Evolutionary conservation across 177 flowering plant genomes (phyloP).

Genomic region (Tripterygium wilfordii): DNA sequence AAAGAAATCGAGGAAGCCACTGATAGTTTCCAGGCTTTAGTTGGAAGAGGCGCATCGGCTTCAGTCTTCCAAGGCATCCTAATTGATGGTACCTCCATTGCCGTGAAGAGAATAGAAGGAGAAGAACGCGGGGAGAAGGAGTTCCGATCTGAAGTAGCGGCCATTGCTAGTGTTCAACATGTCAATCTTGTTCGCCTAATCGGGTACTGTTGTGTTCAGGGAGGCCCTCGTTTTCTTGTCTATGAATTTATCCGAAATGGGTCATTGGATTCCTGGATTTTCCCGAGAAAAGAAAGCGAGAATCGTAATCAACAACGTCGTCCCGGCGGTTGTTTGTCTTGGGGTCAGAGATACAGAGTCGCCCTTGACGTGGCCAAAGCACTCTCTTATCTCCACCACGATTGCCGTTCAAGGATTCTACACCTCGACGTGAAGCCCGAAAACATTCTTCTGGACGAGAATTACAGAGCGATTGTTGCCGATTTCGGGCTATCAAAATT

Average conservation of each 20-base stretch:
- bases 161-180: slow-evolving; percentile 83
- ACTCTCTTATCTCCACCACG: slow-evolving; percentile 77
- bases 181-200: slow-evolving; percentile 69
- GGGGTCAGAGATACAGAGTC: slow-evolving; percentile 58
- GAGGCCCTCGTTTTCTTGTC: slow-evolving; percentile 51
- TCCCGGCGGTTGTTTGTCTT: slow-evolving; percentile 48
- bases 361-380: slow-evolving; percentile 86
- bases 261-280: slow-evolving; percentile 80
- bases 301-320: too few relatives aligned
- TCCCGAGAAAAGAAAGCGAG: slow-evolving; percentile 20
- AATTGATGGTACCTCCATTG: slow-evolving; percentile 65
- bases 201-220: slow-evolving; percentile 50
- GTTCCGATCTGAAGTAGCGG: slow-evolving; percentile 76
- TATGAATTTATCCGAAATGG: slow-evolving; percentile 72
- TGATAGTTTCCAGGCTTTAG: slow-evolving; percentile 45
- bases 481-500: slow-evolving; percentile 88
- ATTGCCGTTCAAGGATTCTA: slow-evolving; percentile 70
- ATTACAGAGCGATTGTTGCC: slow-evolving; percentile 50
- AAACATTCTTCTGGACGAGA: slow-evolving; percentile 74
- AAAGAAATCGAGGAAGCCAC: slow-evolving; percentile 75
- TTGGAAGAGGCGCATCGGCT: slow-evolving; percentile 75
- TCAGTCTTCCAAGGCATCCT: slow-evolving; percentile 80
- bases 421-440: slow-evolving; percentile 98
- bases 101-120: slow-evolving; percentile 72
- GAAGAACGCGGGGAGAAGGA: slow-evolving; percentile 69